Evolutionary conservation across 2,329 filamentous ascomycete species (phyloP), one percentile per base, ranked within the genome.

Genomic region (Cladosporium cucumerinum): DNA sequence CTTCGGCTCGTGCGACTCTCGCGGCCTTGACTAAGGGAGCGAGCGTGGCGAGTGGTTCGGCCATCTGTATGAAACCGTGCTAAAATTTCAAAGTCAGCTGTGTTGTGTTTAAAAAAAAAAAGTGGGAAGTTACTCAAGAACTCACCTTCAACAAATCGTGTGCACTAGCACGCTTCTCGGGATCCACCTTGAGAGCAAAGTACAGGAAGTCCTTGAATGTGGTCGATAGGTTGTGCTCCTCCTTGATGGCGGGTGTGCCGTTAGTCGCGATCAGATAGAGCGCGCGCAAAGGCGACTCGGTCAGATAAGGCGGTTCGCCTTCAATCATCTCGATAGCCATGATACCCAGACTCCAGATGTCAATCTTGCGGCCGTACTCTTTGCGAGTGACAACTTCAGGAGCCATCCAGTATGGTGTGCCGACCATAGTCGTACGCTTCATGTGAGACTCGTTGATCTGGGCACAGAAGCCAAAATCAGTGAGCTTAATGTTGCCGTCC

Each of bases 321-420:
- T 98, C 95, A 69, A 99, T 97, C 95, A 99, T 99, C 79, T 99
- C 95, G 73, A 99, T 98, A 8, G 95, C 93, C 95, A 99, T 98
- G 80, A 99, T 99, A 66, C 95, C 95, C 52, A 99, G 82, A 66
- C 92, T 96, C 95, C 95, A 99, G 71, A 99, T 97, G 75, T 99
- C 95, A 63, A 99, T 94, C 79, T 98, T 99, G 68, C 94, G 90
- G 70, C 95, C 95, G 78, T 99, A 99, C 79, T 98, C 95, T 78
- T 98, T 98, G 49, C 93, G 85, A 7, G 93, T 98, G 30, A 99
- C 95, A 25, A 99, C 94, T 79, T 99, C 95, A 3, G 95, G 95
- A 1, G 95, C 95, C 95, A 99, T 99, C 95, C 95, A 99, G 79
- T 99, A 99, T 1, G 95, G 95, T 8, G 95, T 98, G 62, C 95